Percentiles rank a stretch among this genome's conserved stretches.
Evolutionary conservation across 2,329 filamentous ascomycete species (phyloP).

Genomic region (Karstenula rhodostoma): DNA sequence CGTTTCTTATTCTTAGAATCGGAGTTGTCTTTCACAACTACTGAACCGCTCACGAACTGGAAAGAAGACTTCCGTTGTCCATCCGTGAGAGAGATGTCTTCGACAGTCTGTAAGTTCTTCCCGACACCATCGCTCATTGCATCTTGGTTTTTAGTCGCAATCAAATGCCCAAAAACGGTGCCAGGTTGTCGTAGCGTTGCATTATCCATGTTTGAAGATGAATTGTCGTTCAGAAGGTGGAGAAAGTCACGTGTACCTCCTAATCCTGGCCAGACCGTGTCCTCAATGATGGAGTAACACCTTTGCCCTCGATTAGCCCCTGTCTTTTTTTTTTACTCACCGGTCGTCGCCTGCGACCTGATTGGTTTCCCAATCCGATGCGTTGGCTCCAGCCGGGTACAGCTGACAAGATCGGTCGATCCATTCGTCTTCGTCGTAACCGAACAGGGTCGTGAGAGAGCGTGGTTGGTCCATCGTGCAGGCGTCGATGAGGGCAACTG

Average conservation of each 20-base stretch:
- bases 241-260: too few relatives aligned
- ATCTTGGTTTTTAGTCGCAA: too few relatives aligned
- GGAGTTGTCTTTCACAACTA: conserved; percentile 7
- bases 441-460: neutral
- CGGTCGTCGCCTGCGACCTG: conserved; percentile 16
- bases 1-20: neutral
- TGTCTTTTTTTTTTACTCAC: conserved; percentile 31
- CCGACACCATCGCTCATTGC: too few relatives aligned
- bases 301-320: conserved; percentile 29
- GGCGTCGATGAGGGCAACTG: conserved; percentile 1
- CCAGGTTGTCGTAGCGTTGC: too few relatives aligned
- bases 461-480: conserved; percentile 23
- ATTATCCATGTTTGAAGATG: too few relatives aligned
- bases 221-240: too few relatives aligned
- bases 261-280: too few relatives aligned
- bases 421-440: conserved; percentile 15
- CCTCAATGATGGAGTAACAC: too few relatives aligned
- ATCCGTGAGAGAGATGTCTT: too few relatives aligned
- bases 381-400: conserved; percentile 9
- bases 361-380: neutral
- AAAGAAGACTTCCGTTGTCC: neutral
- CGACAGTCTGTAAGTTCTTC: too few relatives aligned
- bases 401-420: conserved; percentile 9
- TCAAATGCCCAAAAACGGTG: too few relatives aligned
- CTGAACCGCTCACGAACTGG: conserved; percentile 7